phyloP scores from a whole-genome alignment of 352 stramenopile genomes.

The Globisporangium middletonii region DNA sequence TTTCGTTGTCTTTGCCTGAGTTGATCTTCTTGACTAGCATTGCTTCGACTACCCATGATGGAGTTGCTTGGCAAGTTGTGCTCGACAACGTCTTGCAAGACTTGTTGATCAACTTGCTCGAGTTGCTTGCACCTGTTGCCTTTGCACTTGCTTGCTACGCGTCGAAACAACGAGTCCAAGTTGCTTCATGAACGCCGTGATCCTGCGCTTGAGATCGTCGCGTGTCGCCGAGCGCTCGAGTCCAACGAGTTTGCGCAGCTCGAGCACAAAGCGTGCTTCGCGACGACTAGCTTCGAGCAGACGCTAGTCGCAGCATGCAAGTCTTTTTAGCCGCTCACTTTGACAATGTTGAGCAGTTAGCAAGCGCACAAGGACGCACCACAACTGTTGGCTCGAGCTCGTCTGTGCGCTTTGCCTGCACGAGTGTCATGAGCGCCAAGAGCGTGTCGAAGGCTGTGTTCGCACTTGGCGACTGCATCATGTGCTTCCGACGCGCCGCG shows the following conservation, averaged over 20 bases:
- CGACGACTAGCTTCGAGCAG: conserved; percentile 8
- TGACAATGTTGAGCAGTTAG: too few species aligned
- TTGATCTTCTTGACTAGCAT: too few species aligned
- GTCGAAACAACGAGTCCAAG: not conserved
- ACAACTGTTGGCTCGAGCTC: conserved; percentile 7
- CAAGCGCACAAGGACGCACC: not conserved
- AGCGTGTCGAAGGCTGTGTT: conserved; percentile 2
- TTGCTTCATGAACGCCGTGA: conserved; percentile 3
- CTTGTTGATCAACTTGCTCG: too few species aligned
- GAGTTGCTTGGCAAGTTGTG: too few species aligned
- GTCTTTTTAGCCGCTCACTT: too few species aligned
- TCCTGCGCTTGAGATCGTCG: not conserved
- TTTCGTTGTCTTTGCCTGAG: not conserved
- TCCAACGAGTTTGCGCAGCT: conserved; percentile 11
- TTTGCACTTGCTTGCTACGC: not conserved
- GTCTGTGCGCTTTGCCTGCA: conserved; percentile 6
- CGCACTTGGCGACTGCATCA: not conserved
- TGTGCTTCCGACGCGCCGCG: conserved; percentile 9
- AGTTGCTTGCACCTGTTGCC: not conserved
- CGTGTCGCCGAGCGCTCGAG: conserved; percentile 1
- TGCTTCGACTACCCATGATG: too few species aligned
- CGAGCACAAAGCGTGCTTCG: conserved; percentile 6
- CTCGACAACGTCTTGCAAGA: too few species aligned
- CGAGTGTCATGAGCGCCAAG: conserved; percentile 13
- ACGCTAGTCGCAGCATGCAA: not conserved